phyloP scores from a whole-genome alignment of 2,329 filamentous ascomycete species.

The Pestalotiopsis sp. region DNA sequence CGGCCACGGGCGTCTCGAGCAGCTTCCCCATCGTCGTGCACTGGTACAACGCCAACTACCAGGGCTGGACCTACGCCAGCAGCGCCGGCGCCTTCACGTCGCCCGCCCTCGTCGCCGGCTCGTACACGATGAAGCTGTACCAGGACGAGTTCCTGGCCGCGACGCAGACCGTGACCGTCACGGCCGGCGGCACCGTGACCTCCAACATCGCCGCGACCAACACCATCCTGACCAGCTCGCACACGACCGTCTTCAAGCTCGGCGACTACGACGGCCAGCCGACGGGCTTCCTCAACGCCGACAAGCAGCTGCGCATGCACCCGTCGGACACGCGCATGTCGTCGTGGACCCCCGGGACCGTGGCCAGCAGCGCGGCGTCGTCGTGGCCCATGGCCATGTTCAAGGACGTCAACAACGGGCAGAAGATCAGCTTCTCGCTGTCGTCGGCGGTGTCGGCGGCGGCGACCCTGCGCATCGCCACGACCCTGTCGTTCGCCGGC shows the following conservation, averaged over 20 bases:
- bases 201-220: constrained; percentile 47
- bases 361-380: constrained; percentile 46
- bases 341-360: constrained; percentile 52
- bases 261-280: constrained; percentile 61
- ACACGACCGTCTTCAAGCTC: constrained; percentile 54
- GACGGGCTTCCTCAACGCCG: constrained; percentile 59
- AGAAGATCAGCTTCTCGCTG: constrained; percentile 42
- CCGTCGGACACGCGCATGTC: constrained; percentile 57
- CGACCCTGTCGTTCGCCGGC: constrained; percentile 58
- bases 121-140: constrained; percentile 63
- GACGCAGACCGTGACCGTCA: constrained; percentile 45
- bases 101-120: constrained; percentile 61
- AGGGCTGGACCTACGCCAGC: constrained; percentile 59
- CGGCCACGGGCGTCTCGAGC: constrained; percentile 51
- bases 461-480: constrained; percentile 57
- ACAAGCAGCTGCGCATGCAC: constrained; percentile 61
- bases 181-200: constrained; percentile 46
- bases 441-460: constrained; percentile 42
- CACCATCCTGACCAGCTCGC: constrained; percentile 37
- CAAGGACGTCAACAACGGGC: constrained; percentile 48
- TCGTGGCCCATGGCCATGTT: constrained; percentile 63
- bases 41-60: constrained; percentile 57
- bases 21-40: constrained; percentile 56
- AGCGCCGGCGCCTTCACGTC: constrained; percentile 53
- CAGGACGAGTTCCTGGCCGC: constrained; percentile 57